These are phyloP conservation scores for Phytopythium mirpurense DNA, from an alignment of 352 stramenopile species.

Conservation along the genomic window DNA sequence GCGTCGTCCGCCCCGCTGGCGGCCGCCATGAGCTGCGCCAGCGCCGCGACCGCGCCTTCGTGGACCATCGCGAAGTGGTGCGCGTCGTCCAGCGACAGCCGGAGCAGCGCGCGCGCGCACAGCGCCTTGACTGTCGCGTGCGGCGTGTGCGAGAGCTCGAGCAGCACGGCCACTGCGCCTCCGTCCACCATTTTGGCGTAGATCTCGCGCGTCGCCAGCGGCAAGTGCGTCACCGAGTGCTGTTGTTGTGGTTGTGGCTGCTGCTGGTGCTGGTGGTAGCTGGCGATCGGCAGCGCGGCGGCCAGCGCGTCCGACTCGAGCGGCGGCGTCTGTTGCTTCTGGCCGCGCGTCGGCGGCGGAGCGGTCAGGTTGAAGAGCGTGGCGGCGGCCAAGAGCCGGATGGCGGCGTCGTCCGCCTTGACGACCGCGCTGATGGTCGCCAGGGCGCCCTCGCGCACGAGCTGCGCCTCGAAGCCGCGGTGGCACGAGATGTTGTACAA, in stretches of 20 bases:
- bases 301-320: not conserved
- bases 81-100: conserved; percentile 68
- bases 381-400: conserved; percentile 61
- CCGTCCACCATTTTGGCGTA: conserved; percentile 76
- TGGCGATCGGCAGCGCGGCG: not conserved
- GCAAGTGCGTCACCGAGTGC: conserved; percentile 9
- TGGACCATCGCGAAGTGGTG: conserved; percentile 79
- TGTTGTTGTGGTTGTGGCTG: not conserved
- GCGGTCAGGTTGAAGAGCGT: conserved; percentile 73
- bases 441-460: conserved; percentile 64
- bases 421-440: conserved; percentile 49
- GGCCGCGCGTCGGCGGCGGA: not conserved
- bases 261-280: not conserved
- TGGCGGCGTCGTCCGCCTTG: conserved; percentile 62
- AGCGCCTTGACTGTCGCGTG: conserved; percentile 60
- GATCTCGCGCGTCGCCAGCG: conserved; percentile 36
- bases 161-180: conserved; percentile 39
- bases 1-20: conserved; percentile 35
- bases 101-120: conserved; percentile 61
- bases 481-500: conserved; percentile 79
- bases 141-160: conserved; percentile 65
- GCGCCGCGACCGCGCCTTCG: conserved; percentile 55
- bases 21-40: conserved; percentile 63
- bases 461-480: conserved; percentile 63
- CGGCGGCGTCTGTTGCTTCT: not conserved